Evolutionary conservation across 164 flowering plant species (phyloP), one percentile per base, ranked within the genome.

Genomic region (Platanus orientalis): DNA sequence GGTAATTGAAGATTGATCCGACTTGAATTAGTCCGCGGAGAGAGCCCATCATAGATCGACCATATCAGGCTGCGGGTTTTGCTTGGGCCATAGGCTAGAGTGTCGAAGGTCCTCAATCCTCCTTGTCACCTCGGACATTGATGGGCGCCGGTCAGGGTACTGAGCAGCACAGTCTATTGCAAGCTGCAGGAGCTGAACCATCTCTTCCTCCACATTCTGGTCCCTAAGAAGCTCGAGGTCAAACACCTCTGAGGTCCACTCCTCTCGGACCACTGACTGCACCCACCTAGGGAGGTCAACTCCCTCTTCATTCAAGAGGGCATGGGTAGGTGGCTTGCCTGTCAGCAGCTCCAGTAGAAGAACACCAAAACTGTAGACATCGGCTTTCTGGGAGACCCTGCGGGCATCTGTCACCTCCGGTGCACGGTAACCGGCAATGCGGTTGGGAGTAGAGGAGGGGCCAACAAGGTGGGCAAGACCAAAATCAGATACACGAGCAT

Each of bases 211-310:
- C 1, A 84, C 89, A 27, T 70, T 86, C 68, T 84, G 87, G 80
- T 89, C 85, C 69, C 92, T 75, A 17, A 89, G 74, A 20, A 92
- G 90, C 78, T 92, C 94, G 0, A 77, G 66, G 59, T 92, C 98
- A 60, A 92, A 89, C 30, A 92, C 92, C 80, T 89, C 89, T 0
- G 89, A 58, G 1, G 87, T 78, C 94, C 92, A 92, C 63, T 89
- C n/a, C n/a, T n/a, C n/a, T n/a, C n/a, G n/a, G n/a, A n/a, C n/a
- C n/a, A n/a, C n/a, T n/a, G n/a, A n/a, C n/a, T n/a, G n/a, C n/a
- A n/a, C n/a, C n/a, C n/a, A n/a, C n/a, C n/a, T n/a, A n/a, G n/a
- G n/a, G n/a, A 92, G 84, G 69, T 92, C 96, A 1, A 89, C 95
- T 2, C 92, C 98, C 36, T 87, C 97, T 69, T 87, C 98, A 26